These are phyloP conservation scores for Anthostomella pinea DNA, from an alignment of 2,329 filamentous ascomycete species.

Conservation along the genomic window DNA sequence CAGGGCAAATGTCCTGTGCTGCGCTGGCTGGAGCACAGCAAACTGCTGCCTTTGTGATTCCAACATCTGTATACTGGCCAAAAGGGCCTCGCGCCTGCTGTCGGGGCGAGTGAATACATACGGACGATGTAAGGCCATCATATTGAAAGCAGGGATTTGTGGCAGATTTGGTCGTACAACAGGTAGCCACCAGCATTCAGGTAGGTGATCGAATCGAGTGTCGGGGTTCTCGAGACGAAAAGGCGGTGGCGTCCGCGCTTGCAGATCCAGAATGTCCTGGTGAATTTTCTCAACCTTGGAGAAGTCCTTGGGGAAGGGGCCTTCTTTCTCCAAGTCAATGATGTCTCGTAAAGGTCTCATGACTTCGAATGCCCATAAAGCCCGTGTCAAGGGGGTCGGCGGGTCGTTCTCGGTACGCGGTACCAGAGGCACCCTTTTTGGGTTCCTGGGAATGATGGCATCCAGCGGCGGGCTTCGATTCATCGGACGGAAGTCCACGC, in stretches of 20 bases:
- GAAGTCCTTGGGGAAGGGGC: constrained; percentile 53
- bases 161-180: constrained; percentile 44
- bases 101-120: constrained; percentile 57
- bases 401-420: constrained; percentile 49
- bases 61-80: constrained; percentile 54
- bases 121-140: constrained; percentile 59
- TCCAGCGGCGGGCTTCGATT: constrained; percentile 53
- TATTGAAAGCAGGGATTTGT: constrained; percentile 49
- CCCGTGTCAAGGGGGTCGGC: constrained; percentile 54
- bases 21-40: constrained; percentile 45
- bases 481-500: constrained; percentile 47
- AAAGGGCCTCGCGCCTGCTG: constrained; percentile 54
- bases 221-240: constrained; percentile 57
- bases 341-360: constrained; percentile 51
- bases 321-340: constrained; percentile 54
- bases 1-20: constrained; percentile 54
- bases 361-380: constrained; percentile 49
- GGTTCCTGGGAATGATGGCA: constrained; percentile 45
- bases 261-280: constrained; percentile 45
- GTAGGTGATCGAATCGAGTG: constrained; percentile 52
- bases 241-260: constrained; percentile 47
- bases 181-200: constrained; percentile 52
- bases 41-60: constrained; percentile 52
- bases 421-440: constrained; percentile 46
- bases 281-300: constrained; percentile 54